Evolutionary conservation across 2,329 filamentous ascomycete species (phyloP).

Genomic region (Aspergillus pseudoterreus): DNA sequence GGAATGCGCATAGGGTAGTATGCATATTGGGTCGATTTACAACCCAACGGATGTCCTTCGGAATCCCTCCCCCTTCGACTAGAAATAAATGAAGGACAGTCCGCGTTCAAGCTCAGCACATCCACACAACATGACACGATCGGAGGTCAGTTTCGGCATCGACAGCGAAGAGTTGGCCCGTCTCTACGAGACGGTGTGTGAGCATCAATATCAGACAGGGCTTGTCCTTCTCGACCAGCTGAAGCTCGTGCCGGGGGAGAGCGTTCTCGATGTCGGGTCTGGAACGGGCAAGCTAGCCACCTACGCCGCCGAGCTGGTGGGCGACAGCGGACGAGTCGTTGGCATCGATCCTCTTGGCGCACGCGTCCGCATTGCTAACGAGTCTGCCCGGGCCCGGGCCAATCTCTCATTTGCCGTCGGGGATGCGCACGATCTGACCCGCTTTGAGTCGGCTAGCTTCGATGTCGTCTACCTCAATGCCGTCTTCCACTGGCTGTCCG

Average conservation of each 20-base stretch:
- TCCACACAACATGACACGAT: not conserved
- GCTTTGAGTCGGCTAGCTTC: not conserved
- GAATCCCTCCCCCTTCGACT: too few species aligned
- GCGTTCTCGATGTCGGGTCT: not conserved
- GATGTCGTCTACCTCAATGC: slow-evolving; percentile 1
- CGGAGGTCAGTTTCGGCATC: not conserved
- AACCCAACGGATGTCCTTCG: too few species aligned
- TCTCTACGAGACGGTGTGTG: not conserved
- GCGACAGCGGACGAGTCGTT: not conserved
- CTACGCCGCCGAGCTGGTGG: not conserved
- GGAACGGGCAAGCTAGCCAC: not conserved
- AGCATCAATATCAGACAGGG: not conserved
- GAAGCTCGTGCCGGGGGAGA: not conserved
- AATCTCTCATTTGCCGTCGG: not conserved
- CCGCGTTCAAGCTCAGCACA: not conserved
- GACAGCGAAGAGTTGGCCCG: not conserved
- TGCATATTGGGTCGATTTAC: too few species aligned
- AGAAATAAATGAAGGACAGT: too few species aligned
- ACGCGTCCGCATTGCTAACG: not conserved
- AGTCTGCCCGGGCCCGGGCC: not conserved
- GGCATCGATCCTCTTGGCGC: not conserved
- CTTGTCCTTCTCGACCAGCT: not conserved
- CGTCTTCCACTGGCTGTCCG: not conserved
- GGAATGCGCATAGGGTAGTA: too few species aligned
- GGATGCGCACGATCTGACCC: not conserved